phyloP scores from a whole-genome alignment of 805 yeast genomes.

The Myxozyma lipomycoides region DNA sequence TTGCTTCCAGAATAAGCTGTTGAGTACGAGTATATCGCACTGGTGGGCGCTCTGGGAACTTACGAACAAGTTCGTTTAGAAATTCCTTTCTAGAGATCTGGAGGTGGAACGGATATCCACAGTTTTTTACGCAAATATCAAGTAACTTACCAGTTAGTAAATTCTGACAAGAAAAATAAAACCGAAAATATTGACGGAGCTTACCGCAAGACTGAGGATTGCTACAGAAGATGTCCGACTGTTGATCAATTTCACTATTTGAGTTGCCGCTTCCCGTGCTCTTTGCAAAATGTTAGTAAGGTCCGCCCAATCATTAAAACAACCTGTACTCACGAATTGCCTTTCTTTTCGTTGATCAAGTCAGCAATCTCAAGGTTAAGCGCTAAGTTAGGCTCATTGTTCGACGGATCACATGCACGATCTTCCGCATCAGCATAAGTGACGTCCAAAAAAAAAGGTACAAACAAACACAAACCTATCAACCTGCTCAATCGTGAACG shows the following conservation, averaged over 20 bases:
- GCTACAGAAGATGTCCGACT: slow-evolving; percentile 80
- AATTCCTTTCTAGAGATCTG: slow-evolving; percentile 95
- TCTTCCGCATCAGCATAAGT: slow-evolving; percentile 37
- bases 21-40: slow-evolving; percentile 77
- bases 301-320: background rate
- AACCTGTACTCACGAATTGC: slow-evolving; percentile 45
- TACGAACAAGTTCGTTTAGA: slow-evolving; percentile 82
- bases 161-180: no score
- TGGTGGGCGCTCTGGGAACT: slow-evolving; percentile 95
- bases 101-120: slow-evolving; percentile 95
- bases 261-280: slow-evolving; percentile 88
- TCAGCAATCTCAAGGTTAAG: slow-evolving; percentile 91
- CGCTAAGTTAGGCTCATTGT: slow-evolving; percentile 81
- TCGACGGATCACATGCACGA: slow-evolving; percentile 82
- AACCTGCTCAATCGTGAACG: slow-evolving; percentile 31
- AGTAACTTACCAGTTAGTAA: no score
- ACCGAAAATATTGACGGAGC: slow-evolving; percentile 8
- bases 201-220: slow-evolving; percentile 70
- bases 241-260: slow-evolving; percentile 77
- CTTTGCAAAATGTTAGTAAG: slow-evolving; percentile 15
- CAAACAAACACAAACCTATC: slow-evolving; percentile 29
- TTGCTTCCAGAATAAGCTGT: slow-evolving; percentile 76
- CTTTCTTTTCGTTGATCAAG: slow-evolving; percentile 87
- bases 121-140: slow-evolving; percentile 91
- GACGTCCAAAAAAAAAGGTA: background rate